These are phyloP conservation scores for Vanderwaltozyma tropicalis DNA, from an alignment of 805 yeast genomes.

Conservation along the genomic window DNA sequence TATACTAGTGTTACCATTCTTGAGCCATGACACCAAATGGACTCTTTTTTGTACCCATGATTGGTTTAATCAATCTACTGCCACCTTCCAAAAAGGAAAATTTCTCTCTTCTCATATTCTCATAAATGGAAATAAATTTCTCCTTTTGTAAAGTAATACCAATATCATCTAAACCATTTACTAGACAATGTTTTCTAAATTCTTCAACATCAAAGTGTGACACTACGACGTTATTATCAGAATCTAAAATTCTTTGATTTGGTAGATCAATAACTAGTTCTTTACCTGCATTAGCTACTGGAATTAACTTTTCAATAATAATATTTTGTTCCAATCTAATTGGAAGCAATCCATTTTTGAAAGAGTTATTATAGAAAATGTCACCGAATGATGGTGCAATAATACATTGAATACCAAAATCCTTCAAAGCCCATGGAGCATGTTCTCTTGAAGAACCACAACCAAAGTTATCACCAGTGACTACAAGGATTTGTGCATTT, in stretches of 20 bases:
- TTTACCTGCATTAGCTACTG: constrained; percentile 64
- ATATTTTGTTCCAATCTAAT: constrained; percentile 77
- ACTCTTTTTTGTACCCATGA: constrained; percentile 57
- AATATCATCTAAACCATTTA: constrained; percentile 94
- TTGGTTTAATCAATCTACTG: constrained; percentile 47
- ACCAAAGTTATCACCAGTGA: constrained; percentile 95
- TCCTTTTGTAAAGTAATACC: constrained; percentile 91
- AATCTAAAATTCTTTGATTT: constrained; percentile 64
- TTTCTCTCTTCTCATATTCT: constrained; percentile 60
- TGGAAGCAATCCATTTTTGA: constrained; percentile 91
- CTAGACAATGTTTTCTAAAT: constrained; percentile 89
- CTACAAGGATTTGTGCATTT: constrained; percentile 71
- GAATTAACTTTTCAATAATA: constrained; percentile 62
- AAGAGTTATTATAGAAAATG: constrained; percentile 93
- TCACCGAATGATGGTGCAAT: constrained; percentile 98
- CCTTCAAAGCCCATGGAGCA: constrained; percentile 98
- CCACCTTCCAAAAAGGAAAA: constrained; percentile 94
- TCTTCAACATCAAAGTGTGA: constrained; percentile 79
- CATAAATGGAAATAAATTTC: constrained; percentile 61
- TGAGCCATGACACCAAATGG: constrained; percentile 57
- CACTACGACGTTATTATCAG: constrained; percentile 62
- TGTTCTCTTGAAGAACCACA: constrained; percentile 99
- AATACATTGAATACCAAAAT: constrained; percentile 90
- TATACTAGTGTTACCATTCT: constrained; percentile 73
- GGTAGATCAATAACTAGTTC: constrained; percentile 74